phyloP scores from a whole-genome alignment of 2,329 filamentous ascomycete genomes.

The Geosmithia flava region DNA sequence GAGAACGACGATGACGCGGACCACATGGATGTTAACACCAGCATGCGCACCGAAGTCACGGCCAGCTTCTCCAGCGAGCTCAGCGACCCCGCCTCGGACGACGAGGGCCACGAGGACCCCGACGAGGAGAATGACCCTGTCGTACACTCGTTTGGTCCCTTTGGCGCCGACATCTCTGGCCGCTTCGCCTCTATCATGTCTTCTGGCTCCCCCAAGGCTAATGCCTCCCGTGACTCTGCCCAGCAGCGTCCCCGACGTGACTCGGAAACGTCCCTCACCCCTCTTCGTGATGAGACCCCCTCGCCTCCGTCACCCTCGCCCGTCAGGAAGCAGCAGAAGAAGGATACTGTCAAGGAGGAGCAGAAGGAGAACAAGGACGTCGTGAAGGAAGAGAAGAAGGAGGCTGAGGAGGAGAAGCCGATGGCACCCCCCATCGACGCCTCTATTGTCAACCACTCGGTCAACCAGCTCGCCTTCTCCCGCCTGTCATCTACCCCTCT shows the following conservation, averaged over 20 bases:
- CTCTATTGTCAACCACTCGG: conserved; percentile 65
- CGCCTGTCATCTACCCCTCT: conserved; percentile 84
- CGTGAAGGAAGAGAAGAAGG: conserved; percentile 3
- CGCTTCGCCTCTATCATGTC: conserved; percentile 66
- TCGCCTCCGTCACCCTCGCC: conserved; percentile 7
- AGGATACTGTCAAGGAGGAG: conserved; percentile 4
- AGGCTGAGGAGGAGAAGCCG: conserved; percentile 7
- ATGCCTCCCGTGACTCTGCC: background rate
- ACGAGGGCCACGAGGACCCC: conserved; percentile 58
- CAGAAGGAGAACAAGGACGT: background rate
- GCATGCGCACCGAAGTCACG: conserved; percentile 37
- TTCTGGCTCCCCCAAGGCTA: conserved; percentile 18
- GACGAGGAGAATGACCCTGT: conserved; percentile 94
- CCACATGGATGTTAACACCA: conserved; percentile 18
- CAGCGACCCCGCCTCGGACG: conserved; percentile 47
- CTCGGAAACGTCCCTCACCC: background rate
- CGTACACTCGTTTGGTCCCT: conserved; percentile 83
- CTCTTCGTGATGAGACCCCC: background rate
- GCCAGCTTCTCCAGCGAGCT: conserved; percentile 46
- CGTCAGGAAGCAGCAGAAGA: conserved; percentile 1
- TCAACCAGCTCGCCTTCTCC: conserved; percentile 93
- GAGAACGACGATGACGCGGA: conserved; percentile 25
- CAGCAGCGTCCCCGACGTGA: background rate
- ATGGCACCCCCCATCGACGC: conserved; percentile 23
- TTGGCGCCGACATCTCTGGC: conserved; percentile 72